Percentiles rank a stretch among this genome's conserved stretches.
Evolutionary conservation across 441 rosid genomes (phyloP).

Genomic region (Monsonia emarginata): DNA sequence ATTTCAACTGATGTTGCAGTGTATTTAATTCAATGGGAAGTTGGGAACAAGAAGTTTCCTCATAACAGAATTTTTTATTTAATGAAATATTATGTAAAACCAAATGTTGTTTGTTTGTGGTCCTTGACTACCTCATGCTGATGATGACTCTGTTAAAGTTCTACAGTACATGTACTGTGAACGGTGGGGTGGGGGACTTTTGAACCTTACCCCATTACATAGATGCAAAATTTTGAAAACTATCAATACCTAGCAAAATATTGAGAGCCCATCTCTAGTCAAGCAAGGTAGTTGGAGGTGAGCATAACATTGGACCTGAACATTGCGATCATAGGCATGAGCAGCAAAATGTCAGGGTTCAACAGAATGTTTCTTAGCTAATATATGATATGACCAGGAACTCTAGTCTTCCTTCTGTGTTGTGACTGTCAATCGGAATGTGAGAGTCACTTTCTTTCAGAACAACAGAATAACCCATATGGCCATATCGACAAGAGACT

Average conservation of each 20-base stretch:
- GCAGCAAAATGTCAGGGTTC: neutral
- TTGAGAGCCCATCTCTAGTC: neutral
- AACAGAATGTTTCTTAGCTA: neutral
- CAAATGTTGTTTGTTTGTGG: neutral
- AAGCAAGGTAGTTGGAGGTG: neutral
- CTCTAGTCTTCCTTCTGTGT: neutral
- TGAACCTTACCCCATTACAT: neutral
- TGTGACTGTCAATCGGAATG: neutral
- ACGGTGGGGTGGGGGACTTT: neutral
- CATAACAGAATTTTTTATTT: neutral
- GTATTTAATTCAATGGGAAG: neutral
- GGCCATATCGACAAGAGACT: too few species aligned
- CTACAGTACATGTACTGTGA: too few species aligned
- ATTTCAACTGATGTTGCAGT: neutral
- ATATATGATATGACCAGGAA: neutral
- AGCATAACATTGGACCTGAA: neutral
- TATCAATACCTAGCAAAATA: neutral
- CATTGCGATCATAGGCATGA: neutral
- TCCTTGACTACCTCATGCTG: neutral
- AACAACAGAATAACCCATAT: neutral
- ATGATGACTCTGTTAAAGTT: neutral
- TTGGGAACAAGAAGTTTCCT: neutral
- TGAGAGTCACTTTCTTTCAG: neutral
- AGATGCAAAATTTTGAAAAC: neutral
- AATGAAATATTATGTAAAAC: neutral